These are phyloP conservation scores for Rhizoclosmatium globosum DNA, from an alignment of 192 early-diverging fungal genomes.

Conservation along the genomic window DNA sequence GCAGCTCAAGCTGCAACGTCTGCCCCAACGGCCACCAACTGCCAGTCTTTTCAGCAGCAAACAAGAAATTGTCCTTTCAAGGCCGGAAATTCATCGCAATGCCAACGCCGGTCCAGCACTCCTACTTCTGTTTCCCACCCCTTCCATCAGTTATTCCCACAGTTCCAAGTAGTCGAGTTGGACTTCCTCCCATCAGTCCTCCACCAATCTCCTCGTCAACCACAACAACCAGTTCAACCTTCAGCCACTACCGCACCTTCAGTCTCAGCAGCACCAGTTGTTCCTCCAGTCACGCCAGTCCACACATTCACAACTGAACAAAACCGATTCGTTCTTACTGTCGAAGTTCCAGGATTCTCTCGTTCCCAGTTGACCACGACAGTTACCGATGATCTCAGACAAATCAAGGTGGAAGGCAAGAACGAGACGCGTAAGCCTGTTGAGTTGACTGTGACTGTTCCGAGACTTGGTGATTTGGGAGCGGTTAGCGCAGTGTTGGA, in stretches of 20 bases:
- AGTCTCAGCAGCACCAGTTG: neutral
- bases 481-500: neutral
- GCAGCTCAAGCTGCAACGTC: neutral
- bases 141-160: neutral
- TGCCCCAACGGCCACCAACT: neutral
- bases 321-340: conserved; percentile 10
- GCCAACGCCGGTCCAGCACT: too few relatives aligned
- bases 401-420: conserved; percentile 2
- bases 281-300: neutral
- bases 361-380: conserved; percentile 7
- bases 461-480: conserved; percentile 20
- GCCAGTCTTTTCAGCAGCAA: neutral
- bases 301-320: neutral
- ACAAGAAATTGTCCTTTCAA: neutral
- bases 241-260: neutral
- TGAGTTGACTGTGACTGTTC: neutral
- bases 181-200: neutral
- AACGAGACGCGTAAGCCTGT: neutral
- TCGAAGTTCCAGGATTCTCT: conserved; percentile 23
- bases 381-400: conserved; percentile 21
- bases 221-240: neutral
- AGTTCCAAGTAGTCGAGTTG: neutral
- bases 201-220: neutral
- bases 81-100: neutral
- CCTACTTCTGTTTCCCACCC: too few relatives aligned